Evolutionary conservation across 805 yeast species (phyloP), one percentile per base, ranked within the genome.

Genomic region (Wickerhamomyces queroliae): DNA sequence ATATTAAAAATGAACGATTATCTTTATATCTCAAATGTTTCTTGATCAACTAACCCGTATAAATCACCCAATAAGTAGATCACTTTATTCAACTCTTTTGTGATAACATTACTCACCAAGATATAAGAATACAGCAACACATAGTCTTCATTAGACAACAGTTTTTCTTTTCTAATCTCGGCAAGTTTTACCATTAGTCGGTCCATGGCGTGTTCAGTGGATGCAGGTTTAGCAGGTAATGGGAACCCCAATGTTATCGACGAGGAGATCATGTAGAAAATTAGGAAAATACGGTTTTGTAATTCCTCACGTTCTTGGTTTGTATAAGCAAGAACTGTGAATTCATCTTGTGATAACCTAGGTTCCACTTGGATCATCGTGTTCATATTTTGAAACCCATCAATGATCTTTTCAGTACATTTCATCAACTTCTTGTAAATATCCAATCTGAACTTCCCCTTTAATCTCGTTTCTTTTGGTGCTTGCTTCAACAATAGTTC

Each of bases 231-330:
- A 19, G 72, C 75, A 0, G 95, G 95, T 19, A 86, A 55, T 2
- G 95, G 95, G 41, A 84, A 76, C 3, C 89, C 88, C 9, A 86
- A 63, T 32, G 77, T 72, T 64, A 86, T 67, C 0, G 95, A 83
- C 10, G 91, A 78, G 2, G 95, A 79, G 13, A 82, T 62, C 82
- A 80, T 80, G 62, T 87, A 87, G 55, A 86, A 86, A 7, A 83
- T 77, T 43, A 86, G 62, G 47, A 86, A 86, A 2, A 86, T 74
- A 16, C 91, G 61, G 45, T 80, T 80, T 52, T 83, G 84, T 16
- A 87, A 63, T 52, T 87, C 95, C 11, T 63, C 67, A 43, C 90
- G 63, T 55, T 83, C 91, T 3, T 67, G 56, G 27, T 59, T 65
- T 16, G 81, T 73, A 48, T 67, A 72, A 29, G 69, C 63, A 15